A percentile compares a stretch with the other conserved stretches of the same genome.
Evolutionary conservation across 2,329 filamentous ascomycete genomes (phyloP).

Genomic region (Hypoxylon sp.): DNA sequence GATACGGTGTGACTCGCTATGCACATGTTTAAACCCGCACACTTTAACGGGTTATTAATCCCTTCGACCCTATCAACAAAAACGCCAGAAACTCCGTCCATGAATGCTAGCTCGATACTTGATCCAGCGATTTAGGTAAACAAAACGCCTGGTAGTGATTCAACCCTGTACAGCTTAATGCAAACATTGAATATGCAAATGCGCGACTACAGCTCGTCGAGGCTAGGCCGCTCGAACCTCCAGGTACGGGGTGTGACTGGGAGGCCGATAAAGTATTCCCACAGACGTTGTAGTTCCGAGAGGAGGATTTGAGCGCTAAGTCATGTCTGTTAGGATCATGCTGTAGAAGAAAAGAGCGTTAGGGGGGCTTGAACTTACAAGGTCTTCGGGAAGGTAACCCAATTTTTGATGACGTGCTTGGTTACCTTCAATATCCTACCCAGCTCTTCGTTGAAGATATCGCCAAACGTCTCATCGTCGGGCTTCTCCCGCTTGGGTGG

Average conservation of each 20-base stretch:
- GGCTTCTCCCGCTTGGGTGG: constrained; percentile 52
- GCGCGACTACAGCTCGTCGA: constrained; percentile 64
- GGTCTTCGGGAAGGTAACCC: constrained; percentile 76
- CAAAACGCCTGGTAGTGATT: constrained; percentile 27
- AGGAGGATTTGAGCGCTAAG: constrained; percentile 61
- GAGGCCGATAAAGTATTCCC: constrained; percentile 67
- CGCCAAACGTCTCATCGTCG: constrained; percentile 61
- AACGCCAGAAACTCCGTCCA: constrained; percentile 40
- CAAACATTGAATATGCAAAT: constrained; percentile 10
- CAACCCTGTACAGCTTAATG: constrained; percentile 22
- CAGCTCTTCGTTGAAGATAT: constrained; percentile 76
- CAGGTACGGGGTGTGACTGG: constrained; percentile 66
- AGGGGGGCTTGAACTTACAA: constrained; percentile 71
- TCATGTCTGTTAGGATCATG: constrained; percentile 28
- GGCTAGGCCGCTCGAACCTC: constrained; percentile 61
- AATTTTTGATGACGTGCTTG: constrained; percentile 77
- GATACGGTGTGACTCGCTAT: constrained; percentile 18
- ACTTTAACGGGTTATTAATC: constrained; percentile 14
- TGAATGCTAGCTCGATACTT: constrained; percentile 33
- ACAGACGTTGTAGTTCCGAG: constrained; percentile 63
- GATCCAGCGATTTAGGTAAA: constrained; percentile 26
- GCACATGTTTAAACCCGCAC: constrained; percentile 13
- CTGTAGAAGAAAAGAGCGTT: neutral
- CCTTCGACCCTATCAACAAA: neutral
- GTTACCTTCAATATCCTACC: constrained; percentile 73